These are phyloP conservation scores for Dicorynia guianensis DNA, from an alignment of 306 rosid species.

Conservation along the genomic window DNA sequence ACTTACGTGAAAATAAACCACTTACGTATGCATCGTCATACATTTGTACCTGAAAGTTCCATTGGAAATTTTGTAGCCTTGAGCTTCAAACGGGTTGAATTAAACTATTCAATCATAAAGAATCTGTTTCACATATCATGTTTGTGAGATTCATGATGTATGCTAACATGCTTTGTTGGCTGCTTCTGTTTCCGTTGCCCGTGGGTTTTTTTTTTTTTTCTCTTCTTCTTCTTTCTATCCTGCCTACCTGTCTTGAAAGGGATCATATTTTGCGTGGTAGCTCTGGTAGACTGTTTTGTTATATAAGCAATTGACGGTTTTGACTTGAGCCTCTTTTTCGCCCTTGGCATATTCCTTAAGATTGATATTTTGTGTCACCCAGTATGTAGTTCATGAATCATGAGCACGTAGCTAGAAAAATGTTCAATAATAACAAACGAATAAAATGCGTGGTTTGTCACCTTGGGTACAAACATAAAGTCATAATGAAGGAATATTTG, in stretches of 20 bases:
- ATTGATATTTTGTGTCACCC: background rate
- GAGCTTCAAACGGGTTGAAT: constrained; percentile 11
- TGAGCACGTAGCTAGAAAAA: constrained; percentile 7
- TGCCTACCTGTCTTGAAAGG: background rate
- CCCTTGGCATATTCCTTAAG: background rate
- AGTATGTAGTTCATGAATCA: background rate
- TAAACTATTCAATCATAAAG: background rate
- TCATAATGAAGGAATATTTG: background rate
- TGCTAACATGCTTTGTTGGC: background rate
- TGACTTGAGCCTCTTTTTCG: too few species aligned
- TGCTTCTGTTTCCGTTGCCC: background rate
- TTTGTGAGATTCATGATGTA: background rate
- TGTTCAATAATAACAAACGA: too few species aligned
- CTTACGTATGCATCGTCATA: constrained; percentile 32
- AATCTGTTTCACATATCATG: constrained; percentile 16
- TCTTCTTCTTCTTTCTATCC: background rate
- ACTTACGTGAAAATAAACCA: constrained; percentile 39
- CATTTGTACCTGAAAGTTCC: constrained; percentile 36
- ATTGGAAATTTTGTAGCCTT: constrained; percentile 44
- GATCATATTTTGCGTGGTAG: background rate
- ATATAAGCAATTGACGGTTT: too few species aligned
- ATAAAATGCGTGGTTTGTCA: background rate
- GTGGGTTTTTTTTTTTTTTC: background rate
- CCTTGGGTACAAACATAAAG: background rate
- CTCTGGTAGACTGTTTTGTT: constrained; percentile 14